These are phyloP conservation scores for Claviceps africana DNA, from an alignment of 2,329 filamentous ascomycete genomes.

Conservation along the genomic window DNA sequence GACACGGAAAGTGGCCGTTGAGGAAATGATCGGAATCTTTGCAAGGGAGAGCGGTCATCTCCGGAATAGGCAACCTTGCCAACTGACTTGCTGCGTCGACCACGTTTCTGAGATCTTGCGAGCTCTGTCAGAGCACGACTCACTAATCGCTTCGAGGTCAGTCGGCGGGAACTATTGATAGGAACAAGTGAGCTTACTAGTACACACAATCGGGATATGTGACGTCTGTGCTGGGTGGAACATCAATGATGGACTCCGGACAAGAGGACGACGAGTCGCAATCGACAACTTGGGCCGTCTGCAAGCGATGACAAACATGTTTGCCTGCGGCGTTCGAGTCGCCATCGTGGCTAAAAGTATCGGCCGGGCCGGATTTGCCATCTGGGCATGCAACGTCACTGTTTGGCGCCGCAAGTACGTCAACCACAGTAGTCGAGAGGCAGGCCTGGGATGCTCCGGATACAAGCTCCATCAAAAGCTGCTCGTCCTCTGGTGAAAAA, in stretches of 20 bases:
- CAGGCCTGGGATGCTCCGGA: slow-evolving; percentile 8
- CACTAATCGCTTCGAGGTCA: slow-evolving; percentile 60
- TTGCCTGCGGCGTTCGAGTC: neutral
- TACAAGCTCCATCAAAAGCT: slow-evolving; percentile 22
- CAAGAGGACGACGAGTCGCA: neutral
- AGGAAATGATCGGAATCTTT: slow-evolving; percentile 64
- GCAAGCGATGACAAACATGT: neutral
- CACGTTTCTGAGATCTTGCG: slow-evolving; percentile 8
- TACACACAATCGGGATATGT: slow-evolving; percentile 40
- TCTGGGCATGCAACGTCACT: neutral
- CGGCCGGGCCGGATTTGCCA: slow-evolving; percentile 1
- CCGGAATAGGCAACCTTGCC: slow-evolving; percentile 3
- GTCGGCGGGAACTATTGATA: slow-evolving; percentile 17
- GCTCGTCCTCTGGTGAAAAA: slow-evolving; percentile 32
- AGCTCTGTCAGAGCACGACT: slow-evolving; percentile 26
- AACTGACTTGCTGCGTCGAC: too few relatives aligned
- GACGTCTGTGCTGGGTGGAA: slow-evolving; percentile 16
- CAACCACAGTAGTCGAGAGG: neutral
- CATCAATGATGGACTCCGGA: neutral
- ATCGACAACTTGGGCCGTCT: neutral
- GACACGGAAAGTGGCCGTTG: slow-evolving; percentile 74
- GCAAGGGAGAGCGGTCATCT: slow-evolving; percentile 44
- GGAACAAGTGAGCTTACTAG: neutral
- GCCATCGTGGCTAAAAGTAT: neutral
- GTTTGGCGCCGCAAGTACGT: neutral